phyloP scores from a whole-genome alignment of 345 rosid genomes.

The Toxicodendron radicans region DNA sequence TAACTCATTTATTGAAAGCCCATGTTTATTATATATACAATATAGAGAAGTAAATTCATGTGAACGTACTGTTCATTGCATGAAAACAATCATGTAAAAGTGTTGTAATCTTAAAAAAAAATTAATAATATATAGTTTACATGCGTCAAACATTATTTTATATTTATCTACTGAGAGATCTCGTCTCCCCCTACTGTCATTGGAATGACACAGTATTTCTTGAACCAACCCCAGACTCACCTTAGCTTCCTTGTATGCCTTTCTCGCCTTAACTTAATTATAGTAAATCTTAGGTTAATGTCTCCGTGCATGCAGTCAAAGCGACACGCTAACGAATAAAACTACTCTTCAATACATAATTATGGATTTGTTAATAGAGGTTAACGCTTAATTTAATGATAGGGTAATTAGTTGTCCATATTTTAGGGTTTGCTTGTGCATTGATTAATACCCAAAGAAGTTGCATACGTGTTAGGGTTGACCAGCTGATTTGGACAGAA shows the following conservation, averaged over 20 bases:
- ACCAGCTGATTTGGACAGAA: neutral
- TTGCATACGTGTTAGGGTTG: slow-evolving; percentile 29
- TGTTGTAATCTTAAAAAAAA: neutral
- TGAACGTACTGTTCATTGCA: neutral
- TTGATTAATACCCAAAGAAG: slow-evolving; percentile 31
- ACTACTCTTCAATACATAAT: neutral
- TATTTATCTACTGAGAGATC: neutral
- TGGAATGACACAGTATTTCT: neutral
- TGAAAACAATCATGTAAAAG: neutral
- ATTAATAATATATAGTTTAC: neutral
- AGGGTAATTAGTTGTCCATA: slow-evolving; percentile 28
- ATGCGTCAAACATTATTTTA: slow-evolving; percentile 22
- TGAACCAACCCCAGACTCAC: neutral
- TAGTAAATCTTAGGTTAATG: slow-evolving; percentile 19
- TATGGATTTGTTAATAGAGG: neutral
- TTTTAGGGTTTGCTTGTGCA: slow-evolving; percentile 29
- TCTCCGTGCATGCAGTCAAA: slow-evolving; percentile 27
- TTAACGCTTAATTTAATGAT: slow-evolving; percentile 7
- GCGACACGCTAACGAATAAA: slow-evolving; percentile 21
- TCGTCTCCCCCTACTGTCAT: neutral
- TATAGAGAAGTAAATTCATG: neutral
- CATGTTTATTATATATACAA: too few relatives aligned
- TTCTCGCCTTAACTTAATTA: neutral
- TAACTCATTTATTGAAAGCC: too few relatives aligned
- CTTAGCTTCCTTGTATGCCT: slow-evolving; percentile 9